phyloP scores from a whole-genome alignment of 169 alveolate genomes.

The Pseudocohnilembus persalinus region DNA sequence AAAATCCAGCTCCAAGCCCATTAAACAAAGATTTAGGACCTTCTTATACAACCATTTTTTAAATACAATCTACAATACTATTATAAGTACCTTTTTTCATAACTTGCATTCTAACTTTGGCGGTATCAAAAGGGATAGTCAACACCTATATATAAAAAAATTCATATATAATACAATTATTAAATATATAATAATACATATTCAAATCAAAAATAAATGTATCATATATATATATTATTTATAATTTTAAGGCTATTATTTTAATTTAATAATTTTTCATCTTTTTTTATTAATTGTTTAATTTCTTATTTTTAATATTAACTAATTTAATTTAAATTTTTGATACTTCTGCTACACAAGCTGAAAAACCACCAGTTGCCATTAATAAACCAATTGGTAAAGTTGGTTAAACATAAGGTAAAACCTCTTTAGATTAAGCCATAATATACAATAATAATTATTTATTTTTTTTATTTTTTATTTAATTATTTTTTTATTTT shows the following conservation, averaged over 20 bases:
- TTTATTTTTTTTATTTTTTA: too few species aligned
- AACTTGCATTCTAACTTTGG: slow-evolving; percentile 70
- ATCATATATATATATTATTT: too few species aligned
- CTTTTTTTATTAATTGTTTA: neutral
- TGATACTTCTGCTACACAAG: slow-evolving; percentile 38
- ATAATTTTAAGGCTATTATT: too few species aligned
- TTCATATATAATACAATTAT: neutral
- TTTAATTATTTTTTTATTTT: too few species aligned
- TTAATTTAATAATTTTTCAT: neutral
- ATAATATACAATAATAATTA: too few species aligned
- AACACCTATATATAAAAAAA: slow-evolving; percentile 7
- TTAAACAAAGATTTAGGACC: slow-evolving; percentile 63
- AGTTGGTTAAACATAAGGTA: too few species aligned
- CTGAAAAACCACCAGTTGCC: slow-evolving; percentile 51
- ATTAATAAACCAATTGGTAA: slow-evolving; percentile 18
- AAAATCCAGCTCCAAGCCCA: slow-evolving; percentile 74
- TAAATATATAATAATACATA: neutral
- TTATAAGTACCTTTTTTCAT: slow-evolving; percentile 46
- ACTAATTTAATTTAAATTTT: neutral
- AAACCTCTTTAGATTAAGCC: neutral
- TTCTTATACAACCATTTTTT: slow-evolving; percentile 55
- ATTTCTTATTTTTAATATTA: neutral
- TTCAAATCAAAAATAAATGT: neutral
- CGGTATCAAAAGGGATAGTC: slow-evolving; percentile 83
- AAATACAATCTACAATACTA: slow-evolving; percentile 48